Evolutionary conservation across 2,329 filamentous ascomycete species (phyloP).

Genomic region (Graphilbum ipis-grandicollis): DNA sequence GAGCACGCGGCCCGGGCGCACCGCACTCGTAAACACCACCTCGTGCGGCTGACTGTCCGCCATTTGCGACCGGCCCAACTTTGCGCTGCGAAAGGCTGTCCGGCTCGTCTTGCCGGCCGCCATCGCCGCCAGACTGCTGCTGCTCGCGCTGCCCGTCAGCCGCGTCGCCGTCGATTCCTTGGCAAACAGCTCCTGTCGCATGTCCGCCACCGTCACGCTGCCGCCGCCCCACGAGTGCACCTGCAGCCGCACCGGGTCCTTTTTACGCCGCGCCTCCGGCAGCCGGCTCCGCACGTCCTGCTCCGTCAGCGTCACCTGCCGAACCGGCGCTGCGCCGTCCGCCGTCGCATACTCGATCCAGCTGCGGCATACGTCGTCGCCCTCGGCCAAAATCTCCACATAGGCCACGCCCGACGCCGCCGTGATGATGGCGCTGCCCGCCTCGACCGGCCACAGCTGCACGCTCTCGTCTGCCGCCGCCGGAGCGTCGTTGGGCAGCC

Average conservation of each 20-base stretch:
- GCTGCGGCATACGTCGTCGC: conserved; percentile 57
- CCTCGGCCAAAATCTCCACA: conserved; percentile 64
- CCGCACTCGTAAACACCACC: conserved; percentile 53
- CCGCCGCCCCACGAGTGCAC: conserved; percentile 65
- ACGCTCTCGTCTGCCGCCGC: conserved; percentile 54
- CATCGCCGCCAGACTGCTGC: conserved; percentile 5
- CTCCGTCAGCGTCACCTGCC: conserved; percentile 60
- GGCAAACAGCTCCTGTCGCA: conserved; percentile 45
- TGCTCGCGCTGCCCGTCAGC: conserved; percentile 41
- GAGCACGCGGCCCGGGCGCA: conserved; percentile 54
- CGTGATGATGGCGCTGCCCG: conserved; percentile 56
- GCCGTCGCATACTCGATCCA: conserved; percentile 67
- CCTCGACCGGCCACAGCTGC: conserved; percentile 73
- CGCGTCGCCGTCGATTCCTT: conserved; percentile 54
- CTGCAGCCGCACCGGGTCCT: conserved; percentile 41
- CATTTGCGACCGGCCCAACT: conserved; percentile 55
- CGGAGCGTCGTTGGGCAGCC: conserved; percentile 56
- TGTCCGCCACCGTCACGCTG: conserved; percentile 59
- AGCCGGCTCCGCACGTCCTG: conserved; percentile 53
- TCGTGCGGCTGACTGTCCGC: conserved; percentile 54
- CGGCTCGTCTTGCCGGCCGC: too few relatives aligned
- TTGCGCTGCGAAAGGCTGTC: conserved; percentile 61
- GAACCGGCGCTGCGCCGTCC: conserved; percentile 39
- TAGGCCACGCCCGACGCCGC: conserved; percentile 71
- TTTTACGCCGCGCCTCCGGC: conserved; percentile 49